Evolutionary conservation across 306 rosid genomes (phyloP).

Genomic region (Begonia loranthoides): DNA sequence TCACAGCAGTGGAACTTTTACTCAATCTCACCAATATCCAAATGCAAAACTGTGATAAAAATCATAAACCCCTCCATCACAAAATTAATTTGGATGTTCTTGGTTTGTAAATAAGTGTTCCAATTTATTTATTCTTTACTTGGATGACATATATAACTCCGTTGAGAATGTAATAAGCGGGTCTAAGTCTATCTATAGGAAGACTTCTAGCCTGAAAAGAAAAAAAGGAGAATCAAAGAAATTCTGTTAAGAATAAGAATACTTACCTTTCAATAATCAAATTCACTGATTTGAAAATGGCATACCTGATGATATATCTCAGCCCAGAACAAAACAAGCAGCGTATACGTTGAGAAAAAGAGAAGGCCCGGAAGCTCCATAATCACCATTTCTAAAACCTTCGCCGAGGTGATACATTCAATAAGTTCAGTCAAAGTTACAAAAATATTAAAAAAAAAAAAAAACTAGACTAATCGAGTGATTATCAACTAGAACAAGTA

Average conservation of each 20-base stretch:
- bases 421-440: conserved; percentile 3
- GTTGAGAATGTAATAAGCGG: conserved; percentile 43
- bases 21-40: conserved; percentile 44
- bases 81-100: too few species aligned
- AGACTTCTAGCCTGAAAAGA: conserved; percentile 52
- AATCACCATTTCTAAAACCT: conserved; percentile 47
- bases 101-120: background rate
- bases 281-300: conserved; percentile 1
- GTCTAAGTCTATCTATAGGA: conserved; percentile 47
- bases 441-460: conserved; percentile 2
- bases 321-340: conserved; percentile 77
- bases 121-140: conserved; percentile 17
- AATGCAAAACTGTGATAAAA: conserved; percentile 34
- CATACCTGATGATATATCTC: conserved; percentile 76
- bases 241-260: conserved; percentile 4
- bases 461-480: background rate
- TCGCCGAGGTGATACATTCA: conserved; percentile 10
- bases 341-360: conserved; percentile 69
- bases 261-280: too few species aligned
- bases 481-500: conserved; percentile 6
- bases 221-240: conserved; percentile 14
- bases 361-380: conserved; percentile 78
- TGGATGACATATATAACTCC: conserved; percentile 46
- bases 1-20: conserved; percentile 21
- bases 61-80: background rate